A percentile compares a stretch with the other conserved stretches of the same genome.
Conservation (phyloP, 2,329 filamentous ascomycete genomes). For the Aspergillus fijiensis region DNA sequence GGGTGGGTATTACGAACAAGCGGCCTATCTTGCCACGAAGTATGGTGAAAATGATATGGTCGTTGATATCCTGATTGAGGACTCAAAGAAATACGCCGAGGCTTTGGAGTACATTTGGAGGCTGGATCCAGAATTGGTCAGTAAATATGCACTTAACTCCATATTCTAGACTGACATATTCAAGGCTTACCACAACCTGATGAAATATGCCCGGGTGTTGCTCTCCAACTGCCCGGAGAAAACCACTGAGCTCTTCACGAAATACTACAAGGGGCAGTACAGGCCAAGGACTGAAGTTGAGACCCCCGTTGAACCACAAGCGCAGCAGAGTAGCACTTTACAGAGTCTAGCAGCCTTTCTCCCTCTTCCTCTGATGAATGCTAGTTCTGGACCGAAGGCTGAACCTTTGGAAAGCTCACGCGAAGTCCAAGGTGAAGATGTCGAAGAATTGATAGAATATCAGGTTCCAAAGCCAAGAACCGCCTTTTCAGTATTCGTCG, state of each 20-base stretch:
- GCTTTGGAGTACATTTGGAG: slow-evolving; percentile 90
- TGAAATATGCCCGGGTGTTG: slow-evolving; percentile 92
- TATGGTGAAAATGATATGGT: slow-evolving; percentile 92
- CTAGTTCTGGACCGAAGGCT: slow-evolving; percentile 48
- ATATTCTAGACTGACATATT: slow-evolving; percentile 31
- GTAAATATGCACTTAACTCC: slow-evolving; percentile 31
- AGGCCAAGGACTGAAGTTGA: slow-evolving; percentile 65
- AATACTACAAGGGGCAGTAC: slow-evolving; percentile 90
- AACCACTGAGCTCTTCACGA: slow-evolving; percentile 84
- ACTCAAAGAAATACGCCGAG: slow-evolving; percentile 85
- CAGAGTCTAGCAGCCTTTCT: slow-evolving; percentile 83
- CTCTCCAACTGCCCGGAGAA: slow-evolving; percentile 81
- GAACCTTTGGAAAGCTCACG: slow-evolving; percentile 29
- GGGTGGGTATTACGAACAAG: slow-evolving; percentile 94
- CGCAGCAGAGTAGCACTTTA: slow-evolving; percentile 67
- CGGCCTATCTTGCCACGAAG: slow-evolving; percentile 90
- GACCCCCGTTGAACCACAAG: slow-evolving; percentile 48
- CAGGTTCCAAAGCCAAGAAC: slow-evolving; percentile 77
- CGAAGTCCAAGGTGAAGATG: slow-evolving; percentile 21
- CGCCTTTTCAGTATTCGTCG: slow-evolving; percentile 94
- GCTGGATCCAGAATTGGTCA: slow-evolving; percentile 72
- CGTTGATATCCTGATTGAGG: slow-evolving; percentile 92
- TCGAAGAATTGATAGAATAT: slow-evolving; percentile 60
- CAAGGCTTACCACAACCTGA: slow-evolving; percentile 80
- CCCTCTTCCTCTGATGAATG: slow-evolving; percentile 80